Conservation (phyloP, 805 yeast species). For the Kodamaea sagamina region DNA sequence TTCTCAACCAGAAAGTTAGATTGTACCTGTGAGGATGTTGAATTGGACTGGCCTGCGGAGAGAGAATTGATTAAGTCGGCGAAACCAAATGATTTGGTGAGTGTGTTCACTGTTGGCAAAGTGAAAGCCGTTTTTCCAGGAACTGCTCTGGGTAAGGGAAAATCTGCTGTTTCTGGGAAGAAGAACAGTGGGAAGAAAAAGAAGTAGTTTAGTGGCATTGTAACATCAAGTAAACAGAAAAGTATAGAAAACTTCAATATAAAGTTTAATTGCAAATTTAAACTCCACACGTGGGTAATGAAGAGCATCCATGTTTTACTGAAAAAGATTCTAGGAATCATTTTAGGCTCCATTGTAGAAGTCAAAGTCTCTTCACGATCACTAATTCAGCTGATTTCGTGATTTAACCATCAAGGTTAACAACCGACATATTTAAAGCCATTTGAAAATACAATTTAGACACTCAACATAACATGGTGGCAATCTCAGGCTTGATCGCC, state of each 20-base stretch:
- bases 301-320: too few relatives aligned
- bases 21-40: constrained; percentile 44
- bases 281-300: too few relatives aligned
- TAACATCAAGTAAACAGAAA: too few relatives aligned
- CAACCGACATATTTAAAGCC: background rate
- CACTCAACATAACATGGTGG: constrained; percentile 24
- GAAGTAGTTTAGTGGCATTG: constrained; percentile 1
- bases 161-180: constrained; percentile 16
- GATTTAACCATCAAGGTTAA: constrained; percentile 2
- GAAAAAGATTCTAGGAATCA: too few relatives aligned
- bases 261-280: too few relatives aligned
- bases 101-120: constrained; percentile 70
- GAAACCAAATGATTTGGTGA: constrained; percentile 66
- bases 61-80: constrained; percentile 55
- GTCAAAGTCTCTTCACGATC: too few relatives aligned
- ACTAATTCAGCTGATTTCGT: background rate
- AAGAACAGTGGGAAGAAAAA: constrained; percentile 12
- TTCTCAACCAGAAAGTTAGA: constrained; percentile 54
- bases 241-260: too few relatives aligned
- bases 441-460: background rate
- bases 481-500: constrained; percentile 30
- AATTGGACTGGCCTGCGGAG: constrained; percentile 72
- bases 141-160: constrained; percentile 24
- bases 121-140: constrained; percentile 65
- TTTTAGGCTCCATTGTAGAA: too few relatives aligned